Conservation (phyloP, 2,329 filamentous ascomycete species). For the Triangularia verruculosa region DNA sequence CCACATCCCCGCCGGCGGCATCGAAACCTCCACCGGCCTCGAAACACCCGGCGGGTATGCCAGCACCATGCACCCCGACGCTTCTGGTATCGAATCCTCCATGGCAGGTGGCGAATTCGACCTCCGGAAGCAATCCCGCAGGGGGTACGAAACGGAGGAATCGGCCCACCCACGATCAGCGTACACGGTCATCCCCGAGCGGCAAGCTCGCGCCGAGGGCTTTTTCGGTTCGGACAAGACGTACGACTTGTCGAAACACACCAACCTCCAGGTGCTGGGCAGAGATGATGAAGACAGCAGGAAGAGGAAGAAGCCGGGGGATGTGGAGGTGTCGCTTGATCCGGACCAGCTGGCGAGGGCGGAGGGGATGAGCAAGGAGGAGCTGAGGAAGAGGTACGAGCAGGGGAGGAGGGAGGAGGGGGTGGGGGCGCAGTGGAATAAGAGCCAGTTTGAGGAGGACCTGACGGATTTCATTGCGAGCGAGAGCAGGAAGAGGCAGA, state of each 20-base stretch:
- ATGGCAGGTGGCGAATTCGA: slow-evolving; percentile 86
- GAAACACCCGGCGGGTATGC: slow-evolving; percentile 79
- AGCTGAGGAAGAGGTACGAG: slow-evolving; percentile 77
- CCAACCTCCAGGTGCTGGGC: slow-evolving; percentile 71
- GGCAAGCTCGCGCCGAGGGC: slow-evolving; percentile 77
- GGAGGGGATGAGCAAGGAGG: slow-evolving; percentile 74
- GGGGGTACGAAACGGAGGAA: slow-evolving; percentile 87
- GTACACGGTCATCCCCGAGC: slow-evolving; percentile 87
- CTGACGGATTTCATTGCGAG: slow-evolving; percentile 93
- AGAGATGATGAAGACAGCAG: slow-evolving; percentile 68
- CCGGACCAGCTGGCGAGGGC: slow-evolving; percentile 69
- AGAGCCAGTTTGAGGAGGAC: slow-evolving; percentile 70
- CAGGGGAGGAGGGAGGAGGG: slow-evolving; percentile 64
- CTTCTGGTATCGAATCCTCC: slow-evolving; percentile 66
- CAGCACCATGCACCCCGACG: slow-evolving; percentile 73
- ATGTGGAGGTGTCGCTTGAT: slow-evolving; percentile 90
- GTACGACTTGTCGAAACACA: slow-evolving; percentile 65
- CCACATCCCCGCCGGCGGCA: slow-evolving; percentile 55
- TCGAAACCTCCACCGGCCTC: slow-evolving; percentile 71
- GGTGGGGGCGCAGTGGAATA: slow-evolving; percentile 60
- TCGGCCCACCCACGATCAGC: slow-evolving; percentile 64
- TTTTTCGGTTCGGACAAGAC: slow-evolving; percentile 96
- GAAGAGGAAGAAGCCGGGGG: slow-evolving; percentile 93
- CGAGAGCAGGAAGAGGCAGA: slow-evolving; percentile 86
- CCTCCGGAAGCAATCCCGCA: slow-evolving; percentile 74